phyloP scores from a whole-genome alignment of 2,329 filamentous ascomycete species.

The Pseudogymnoascus sp. region DNA sequence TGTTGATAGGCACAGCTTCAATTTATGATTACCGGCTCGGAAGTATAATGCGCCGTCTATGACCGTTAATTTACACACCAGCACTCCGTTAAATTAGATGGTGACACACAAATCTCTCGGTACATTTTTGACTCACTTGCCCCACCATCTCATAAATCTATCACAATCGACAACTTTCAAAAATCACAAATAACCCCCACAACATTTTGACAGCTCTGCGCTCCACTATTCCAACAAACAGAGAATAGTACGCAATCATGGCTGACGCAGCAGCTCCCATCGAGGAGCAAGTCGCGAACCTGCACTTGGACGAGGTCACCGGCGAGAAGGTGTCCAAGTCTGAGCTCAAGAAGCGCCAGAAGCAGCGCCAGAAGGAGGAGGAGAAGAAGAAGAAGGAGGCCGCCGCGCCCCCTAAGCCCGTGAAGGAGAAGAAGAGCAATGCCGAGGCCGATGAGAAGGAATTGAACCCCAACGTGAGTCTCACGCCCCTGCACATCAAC shows the following conservation, averaged over 20 bases:
- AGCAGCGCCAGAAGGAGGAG: conserved; percentile 77
- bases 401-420: conserved; percentile 50
- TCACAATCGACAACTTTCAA: conserved; percentile 4
- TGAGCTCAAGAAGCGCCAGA: conserved; percentile 90
- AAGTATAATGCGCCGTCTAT: not conserved
- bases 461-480: conserved; percentile 61
- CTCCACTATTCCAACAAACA: conserved; percentile 1
- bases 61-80: not conserved
- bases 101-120: not conserved
- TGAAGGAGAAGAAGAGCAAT: conserved; percentile 47
- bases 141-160: conserved; percentile 8
- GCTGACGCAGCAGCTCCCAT: conserved; percentile 23
- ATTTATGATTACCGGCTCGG: not conserved
- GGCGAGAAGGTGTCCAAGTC: conserved; percentile 81
- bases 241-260: conserved; percentile 20
- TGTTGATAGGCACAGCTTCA: not conserved
- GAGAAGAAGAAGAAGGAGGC: conserved; percentile 85
- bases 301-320: conserved; percentile 85
- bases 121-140: conserved; percentile 7
- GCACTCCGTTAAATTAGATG: not conserved
- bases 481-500: not conserved
- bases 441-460: conserved; percentile 58
- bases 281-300: conserved; percentile 48
- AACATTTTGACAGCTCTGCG: conserved; percentile 4
- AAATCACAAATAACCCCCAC: conserved; percentile 6